Evolutionary conservation across 345 rosid species (phyloP).

Genomic region (Salix viminalis): DNA sequence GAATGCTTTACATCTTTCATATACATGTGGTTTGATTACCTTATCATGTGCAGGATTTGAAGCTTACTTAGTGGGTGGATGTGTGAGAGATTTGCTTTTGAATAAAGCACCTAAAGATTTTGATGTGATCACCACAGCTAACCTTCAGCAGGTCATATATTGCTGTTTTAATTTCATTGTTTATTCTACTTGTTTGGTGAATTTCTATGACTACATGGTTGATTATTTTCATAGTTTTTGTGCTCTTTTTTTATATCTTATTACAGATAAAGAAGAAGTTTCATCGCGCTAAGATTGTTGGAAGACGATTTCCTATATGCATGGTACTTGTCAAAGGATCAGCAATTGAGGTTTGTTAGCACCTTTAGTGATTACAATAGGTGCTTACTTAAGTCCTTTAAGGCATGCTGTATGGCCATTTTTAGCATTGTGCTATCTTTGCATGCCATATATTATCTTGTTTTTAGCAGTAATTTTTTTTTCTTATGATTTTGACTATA

Average conservation of each 20-base stretch:
- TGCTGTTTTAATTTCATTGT: neutral
- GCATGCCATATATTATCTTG: neutral
- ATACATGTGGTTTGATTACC: neutral
- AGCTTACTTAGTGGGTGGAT: slow-evolving; percentile 91
- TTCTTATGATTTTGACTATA: slow-evolving; percentile 19
- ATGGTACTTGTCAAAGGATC: slow-evolving; percentile 54
- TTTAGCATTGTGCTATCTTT: neutral
- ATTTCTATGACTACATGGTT: neutral
- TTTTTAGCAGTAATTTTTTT: neutral
- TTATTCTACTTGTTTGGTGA: neutral
- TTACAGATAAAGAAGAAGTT: slow-evolving; percentile 53
- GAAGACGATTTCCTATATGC: slow-evolving; percentile 80
- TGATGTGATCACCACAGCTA: slow-evolving; percentile 91
- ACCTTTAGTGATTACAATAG: neutral
- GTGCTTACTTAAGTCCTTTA: too few species aligned
- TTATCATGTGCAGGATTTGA: slow-evolving; percentile 49
- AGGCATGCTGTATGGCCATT: too few species aligned
- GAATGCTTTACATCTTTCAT: neutral
- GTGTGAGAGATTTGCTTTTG: slow-evolving; percentile 84
- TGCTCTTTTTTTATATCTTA: slow-evolving; percentile 11
- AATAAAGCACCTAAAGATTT: slow-evolving; percentile 78
- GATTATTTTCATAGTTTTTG: neutral
- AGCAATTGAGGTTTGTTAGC: slow-evolving; percentile 58
- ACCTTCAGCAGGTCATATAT: slow-evolving; percentile 55
- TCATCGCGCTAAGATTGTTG: slow-evolving; percentile 51